phyloP scores from a whole-genome alignment of 352 stramenopile genomes.

The Globisporangium radiosum region DNA sequence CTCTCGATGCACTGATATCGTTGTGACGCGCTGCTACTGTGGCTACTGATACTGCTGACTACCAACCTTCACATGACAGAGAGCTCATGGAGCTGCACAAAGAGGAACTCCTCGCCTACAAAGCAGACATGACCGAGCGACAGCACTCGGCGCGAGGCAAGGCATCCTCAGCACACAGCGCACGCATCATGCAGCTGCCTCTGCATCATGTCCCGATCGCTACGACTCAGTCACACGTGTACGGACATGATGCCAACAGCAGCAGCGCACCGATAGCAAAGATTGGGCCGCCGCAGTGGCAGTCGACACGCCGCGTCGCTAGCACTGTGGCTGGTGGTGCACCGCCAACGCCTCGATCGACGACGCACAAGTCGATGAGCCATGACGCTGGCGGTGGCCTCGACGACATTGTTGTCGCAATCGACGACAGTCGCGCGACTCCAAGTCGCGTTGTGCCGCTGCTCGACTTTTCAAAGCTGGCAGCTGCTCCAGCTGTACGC shows the following conservation, averaged over 20 bases:
- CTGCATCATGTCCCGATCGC: conserved; percentile 3
- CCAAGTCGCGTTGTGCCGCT: conserved; percentile 8
- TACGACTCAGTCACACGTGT: background rate
- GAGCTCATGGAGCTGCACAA: conserved; percentile 71
- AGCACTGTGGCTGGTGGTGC: conserved; percentile 6
- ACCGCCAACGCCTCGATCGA: background rate
- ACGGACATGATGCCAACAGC: background rate
- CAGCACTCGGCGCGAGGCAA: background rate
- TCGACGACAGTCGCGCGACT: background rate
- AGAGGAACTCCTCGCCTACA: conserved; percentile 62
- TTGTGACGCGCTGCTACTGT: background rate
- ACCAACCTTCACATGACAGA: conserved; percentile 8
- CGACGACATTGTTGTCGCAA: background rate
- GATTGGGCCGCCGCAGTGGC: conserved; percentile 37
- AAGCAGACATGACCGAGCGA: conserved; percentile 19
- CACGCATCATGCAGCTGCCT: conserved; percentile 16
- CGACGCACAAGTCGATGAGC: background rate
- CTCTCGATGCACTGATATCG: background rate
- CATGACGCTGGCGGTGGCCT: no score
- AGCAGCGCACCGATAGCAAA: conserved; percentile 11
- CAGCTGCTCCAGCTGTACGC: background rate
- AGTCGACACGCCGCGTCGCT: conserved; percentile 46
- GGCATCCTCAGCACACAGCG: background rate
- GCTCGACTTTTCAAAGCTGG: conserved; percentile 27
- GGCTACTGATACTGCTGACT: background rate